Percentiles rank a stretch among this genome's conserved stretches.
phyloP scores from a whole-genome alignment of 768 basidiomycete species.

The Phylloporus arenicola region DNA sequence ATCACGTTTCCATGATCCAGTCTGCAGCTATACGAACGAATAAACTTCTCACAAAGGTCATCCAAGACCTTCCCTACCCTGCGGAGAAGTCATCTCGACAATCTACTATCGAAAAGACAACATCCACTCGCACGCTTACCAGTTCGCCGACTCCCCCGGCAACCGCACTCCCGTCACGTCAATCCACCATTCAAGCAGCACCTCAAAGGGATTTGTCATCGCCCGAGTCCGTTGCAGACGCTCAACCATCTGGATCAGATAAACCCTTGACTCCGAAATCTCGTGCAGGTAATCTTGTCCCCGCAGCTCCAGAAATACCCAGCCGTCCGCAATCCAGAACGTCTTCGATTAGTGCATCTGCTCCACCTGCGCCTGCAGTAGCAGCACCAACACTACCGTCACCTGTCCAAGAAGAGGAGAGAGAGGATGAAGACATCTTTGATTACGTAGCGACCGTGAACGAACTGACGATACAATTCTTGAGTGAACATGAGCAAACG shows the following conservation, averaged over 20 bases:
- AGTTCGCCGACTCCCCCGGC: slow-evolving; percentile 55
- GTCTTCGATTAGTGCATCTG: slow-evolving; percentile 42
- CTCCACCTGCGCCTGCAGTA: slow-evolving; percentile 29
- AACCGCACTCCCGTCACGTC: slow-evolving; percentile 43
- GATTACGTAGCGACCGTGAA: slow-evolving; percentile 93
- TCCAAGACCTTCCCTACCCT: slow-evolving; percentile 78
- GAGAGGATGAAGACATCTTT: slow-evolving; percentile 71
- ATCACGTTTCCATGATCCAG: slow-evolving; percentile 85
- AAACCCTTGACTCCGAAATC: slow-evolving; percentile 32
- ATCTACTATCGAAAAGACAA: slow-evolving; percentile 24
- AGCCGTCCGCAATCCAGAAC: slow-evolving; percentile 63
- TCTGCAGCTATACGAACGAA: slow-evolving; percentile 83
- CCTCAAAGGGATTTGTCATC: slow-evolving; percentile 44
- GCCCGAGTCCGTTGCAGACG: slow-evolving; percentile 40
- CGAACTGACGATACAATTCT: slow-evolving; percentile 85
- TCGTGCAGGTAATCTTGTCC: slow-evolving; percentile 20
- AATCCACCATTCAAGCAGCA: slow-evolving; percentile 40
- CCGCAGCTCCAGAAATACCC: slow-evolving; percentile 29
- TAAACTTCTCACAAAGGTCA: slow-evolving; percentile 75
- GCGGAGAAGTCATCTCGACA: slow-evolving; percentile 38
- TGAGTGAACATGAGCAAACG: slow-evolving; percentile 96
- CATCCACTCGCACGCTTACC: slow-evolving; percentile 35
- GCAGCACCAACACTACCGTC: slow-evolving; percentile 27
- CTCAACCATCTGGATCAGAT: slow-evolving; percentile 32
- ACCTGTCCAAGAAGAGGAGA: slow-evolving; percentile 26